Evolutionary conservation across 768 basidiomycete species (phyloP), one percentile per base, ranked within the genome.

Genomic region (Russula griseocarnosa): DNA sequence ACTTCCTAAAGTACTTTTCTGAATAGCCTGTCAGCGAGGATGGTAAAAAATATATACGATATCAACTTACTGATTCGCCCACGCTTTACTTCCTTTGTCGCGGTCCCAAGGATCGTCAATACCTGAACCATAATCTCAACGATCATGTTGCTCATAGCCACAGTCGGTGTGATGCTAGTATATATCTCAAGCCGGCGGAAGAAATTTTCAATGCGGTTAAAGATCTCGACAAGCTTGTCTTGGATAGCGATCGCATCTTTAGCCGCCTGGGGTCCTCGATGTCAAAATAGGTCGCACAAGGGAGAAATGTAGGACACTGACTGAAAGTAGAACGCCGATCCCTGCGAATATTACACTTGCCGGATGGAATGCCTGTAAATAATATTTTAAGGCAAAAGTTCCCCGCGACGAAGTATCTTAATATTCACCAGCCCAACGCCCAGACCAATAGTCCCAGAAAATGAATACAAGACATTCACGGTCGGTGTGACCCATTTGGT

Each of bases 121-220:
- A 61, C 44, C 26, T 53, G 42, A 5, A 24, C 42, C 51, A 61
- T 46, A 3, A 61, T 61, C 7, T 61, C n/a, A 2, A 40, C 32
- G n/a, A 24, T 22, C 1, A 36, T 46, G 6, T 52, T 22, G 8
- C 2, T 42, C 51, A 53, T 34, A 1, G 38, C n/a, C 5, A 2
- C 5, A 13, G 38, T 44, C 10, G 22, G 60, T 32, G 13, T 16
- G 7, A 61, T 28, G 3, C n/a, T 30, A 10, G 8, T 28, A 14
- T 61, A 61, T n/a, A 44, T 34, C 22, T 61, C 42, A 42, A 61
- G 38, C 3, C 52, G 60, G 13, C 1, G n/a, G 26, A 61, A 44
- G 22, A 61, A 53, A 13, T 5, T 1, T 26, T 54, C 40, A 8
- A 54, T 46, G 13, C 52, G 50, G 7, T 28, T 42, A 8, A 61